These are phyloP conservation scores for Phytophthora multivora DNA, from an alignment of 352 stramenopile genomes.

Conservation along the genomic window DNA sequence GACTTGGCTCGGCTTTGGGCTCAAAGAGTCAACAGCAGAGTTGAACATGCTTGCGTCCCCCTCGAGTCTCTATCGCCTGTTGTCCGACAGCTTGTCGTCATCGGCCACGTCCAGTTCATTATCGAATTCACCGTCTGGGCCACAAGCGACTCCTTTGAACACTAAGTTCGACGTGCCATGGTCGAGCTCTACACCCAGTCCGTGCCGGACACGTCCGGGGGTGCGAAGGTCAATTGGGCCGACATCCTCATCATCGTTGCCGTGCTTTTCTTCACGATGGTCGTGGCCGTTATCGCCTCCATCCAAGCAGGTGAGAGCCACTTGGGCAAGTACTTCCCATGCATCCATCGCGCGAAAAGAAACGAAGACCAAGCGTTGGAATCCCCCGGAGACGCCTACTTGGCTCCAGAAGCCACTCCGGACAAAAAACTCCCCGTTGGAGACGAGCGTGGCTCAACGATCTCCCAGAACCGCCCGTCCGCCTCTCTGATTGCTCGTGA, in stretches of 20 bases:
- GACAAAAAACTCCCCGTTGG: constrained; percentile 32
- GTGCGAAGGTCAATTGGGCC: constrained; percentile 36
- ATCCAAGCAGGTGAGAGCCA: constrained; percentile 43
- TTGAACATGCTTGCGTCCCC: constrained; percentile 20
- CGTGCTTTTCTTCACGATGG: constrained; percentile 39
- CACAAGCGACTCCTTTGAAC: constrained; percentile 4
- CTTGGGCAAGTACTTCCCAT: constrained; percentile 42
- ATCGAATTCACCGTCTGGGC: constrained; percentile 19
- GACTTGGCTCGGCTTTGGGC: constrained; percentile 24
- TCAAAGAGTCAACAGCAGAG: constrained; percentile 3
- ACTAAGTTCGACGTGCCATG: constrained; percentile 20
- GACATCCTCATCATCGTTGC: constrained; percentile 43
- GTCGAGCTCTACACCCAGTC: constrained; percentile 36
- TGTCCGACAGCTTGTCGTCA: neutral
- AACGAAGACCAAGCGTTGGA: constrained; percentile 13
- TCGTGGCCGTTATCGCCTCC: constrained; percentile 40
- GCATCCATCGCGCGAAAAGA: constrained; percentile 32
- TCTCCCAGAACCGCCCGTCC: constrained; percentile 25
- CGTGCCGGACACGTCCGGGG: constrained; percentile 35
- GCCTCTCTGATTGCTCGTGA: constrained; percentile 40
- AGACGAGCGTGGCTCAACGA: constrained; percentile 33
- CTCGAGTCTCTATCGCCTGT: no score
- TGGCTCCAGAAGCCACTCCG: constrained; percentile 28
- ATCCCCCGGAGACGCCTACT: constrained; percentile 32
- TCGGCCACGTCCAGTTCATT: constrained; percentile 24